Conservation (phyloP, 108 stramenopile genomes). For the Nitzschia sp. region DNA sequence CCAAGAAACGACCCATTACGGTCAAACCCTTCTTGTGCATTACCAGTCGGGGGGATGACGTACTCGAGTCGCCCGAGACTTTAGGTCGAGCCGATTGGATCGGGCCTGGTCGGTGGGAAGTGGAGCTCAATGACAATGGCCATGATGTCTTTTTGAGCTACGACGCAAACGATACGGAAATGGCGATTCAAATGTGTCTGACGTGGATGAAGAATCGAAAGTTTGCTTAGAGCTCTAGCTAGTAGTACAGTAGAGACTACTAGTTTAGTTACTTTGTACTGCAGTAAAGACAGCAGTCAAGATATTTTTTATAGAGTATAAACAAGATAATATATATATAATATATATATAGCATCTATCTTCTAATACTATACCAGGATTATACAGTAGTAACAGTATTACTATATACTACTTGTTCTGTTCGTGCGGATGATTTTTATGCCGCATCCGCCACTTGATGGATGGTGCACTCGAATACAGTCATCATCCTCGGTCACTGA, state of each 20-base stretch:
- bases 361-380: too few relatives aligned
- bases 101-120: constrained; percentile 7
- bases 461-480: too few relatives aligned
- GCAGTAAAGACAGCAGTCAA: too few relatives aligned
- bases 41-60: constrained; percentile 1
- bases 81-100: not conserved
- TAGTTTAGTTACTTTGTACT: too few relatives aligned
- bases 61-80: not conserved
- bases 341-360: too few relatives aligned
- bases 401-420: too few relatives aligned
- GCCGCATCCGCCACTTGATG: too few relatives aligned
- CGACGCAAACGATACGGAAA: not conserved
- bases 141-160: constrained; percentile 6
- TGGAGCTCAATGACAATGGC: constrained; percentile 1
- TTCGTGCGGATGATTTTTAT: too few relatives aligned
- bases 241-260: not conserved
- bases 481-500: too few relatives aligned
- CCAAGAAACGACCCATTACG: not conserved
- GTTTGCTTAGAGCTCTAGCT: not conserved
- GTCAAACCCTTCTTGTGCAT: not conserved
- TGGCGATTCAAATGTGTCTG: not conserved
- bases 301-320: too few relatives aligned
- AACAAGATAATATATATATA: too few relatives aligned
- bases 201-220: not conserved
- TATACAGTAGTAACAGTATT: too few relatives aligned